Base-by-base conservation (phyloP, 306 rosid genomes). In the Abrus precatorius region DNA sequence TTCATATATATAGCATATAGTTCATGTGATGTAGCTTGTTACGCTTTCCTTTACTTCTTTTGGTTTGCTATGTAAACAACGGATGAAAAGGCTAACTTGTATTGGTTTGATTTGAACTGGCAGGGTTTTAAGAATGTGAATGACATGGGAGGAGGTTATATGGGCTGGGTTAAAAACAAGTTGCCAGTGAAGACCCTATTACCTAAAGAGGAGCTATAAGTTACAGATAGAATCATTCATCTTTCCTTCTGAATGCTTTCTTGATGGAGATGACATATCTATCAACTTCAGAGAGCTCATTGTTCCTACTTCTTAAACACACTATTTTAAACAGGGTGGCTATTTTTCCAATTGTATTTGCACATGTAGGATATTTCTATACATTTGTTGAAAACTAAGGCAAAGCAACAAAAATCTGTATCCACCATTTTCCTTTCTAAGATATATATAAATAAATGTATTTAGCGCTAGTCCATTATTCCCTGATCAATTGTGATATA, bases 131-230 rank as follows among this genome's bases (percentile, higher is more conserved):
- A 85, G 89, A 70, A 88, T 74, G 88, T 86, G 91, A 88, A 54
- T 36, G 83, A 95, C 89, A 84, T 93, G 87, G 94, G 94, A 80
- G 97, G 97, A 82, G 99, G 97, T 29, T 86, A 90, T 71, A 34
- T 70, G 6, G 94, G 89, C 9, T 95, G 96, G 97, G 82, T 88
- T 64, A 89, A 84, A 59, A 87, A 88, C 56, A 80, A 79, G 34
- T 85, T 90, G 66, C 69, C 89, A 6, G 90, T 85, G 68, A 75
- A 77, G 5, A 77, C 71, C 63, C 78, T 89, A 43, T 1, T 2
- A 13, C 30, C 55, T 34, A 62, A 76, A 77, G 84, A 66, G 14
- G 86, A 88, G 52, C 79, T 80, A 75, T 82, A 53, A 30, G 7
- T 43, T 2, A 52, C 20, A 10, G 50, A 38, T 40, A 53, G 3